Base-by-base conservation (phyloP, 345 rosid species). In the Eucalyptus erythrocorys region DNA sequence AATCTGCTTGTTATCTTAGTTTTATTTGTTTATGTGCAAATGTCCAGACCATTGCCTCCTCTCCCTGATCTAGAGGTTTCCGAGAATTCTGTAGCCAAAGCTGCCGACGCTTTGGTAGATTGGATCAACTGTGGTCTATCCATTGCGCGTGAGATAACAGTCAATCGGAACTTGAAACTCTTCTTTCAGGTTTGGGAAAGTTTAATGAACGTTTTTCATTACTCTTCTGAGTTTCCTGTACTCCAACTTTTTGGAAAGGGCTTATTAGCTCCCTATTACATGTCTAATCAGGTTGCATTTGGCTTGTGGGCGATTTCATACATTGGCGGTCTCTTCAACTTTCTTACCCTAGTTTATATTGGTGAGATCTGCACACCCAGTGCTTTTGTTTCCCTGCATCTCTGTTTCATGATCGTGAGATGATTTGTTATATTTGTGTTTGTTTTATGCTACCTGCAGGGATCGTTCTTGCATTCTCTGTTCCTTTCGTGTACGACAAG, bases 51-150 rank as follows among this genome's bases (percentile, higher is more conserved):
- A 48, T 85, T 95, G 90, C 99, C 99, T 42, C 99, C 99, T 4
- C 88, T 98, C 85, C 99, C 98, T 22, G 93, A 96, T 91, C 88
- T 98, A 92, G 97, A 97, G 93, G 92, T 98, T 90, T 94, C 99
- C 8, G 99, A 95, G 92, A 94, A 92, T 89, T 91, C 95, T 88
- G 92, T 93, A 12, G 89, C 87, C 26, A 93, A 88, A 88, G 94
- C 86, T 87, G 95, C 99, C 85, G 93, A 90, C 68, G 93, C 90
- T 64, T 79, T 95, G 81, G 94, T 91, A 88, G 91, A 91, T 85
- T 94, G 93, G 93, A 91, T 93, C 88, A 97, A 98, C 87, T 22
- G 12, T 88, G 93, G 88, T n/a, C 90, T 98, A 87, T 92, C 94
- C 11, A 87, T 97, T 92, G 98, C 94, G 12, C 93, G 93, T 59